Evolutionary conservation across 1,139 yeast genomes (phyloP).

Genomic region (Magnusiomyces paraingens): DNA sequence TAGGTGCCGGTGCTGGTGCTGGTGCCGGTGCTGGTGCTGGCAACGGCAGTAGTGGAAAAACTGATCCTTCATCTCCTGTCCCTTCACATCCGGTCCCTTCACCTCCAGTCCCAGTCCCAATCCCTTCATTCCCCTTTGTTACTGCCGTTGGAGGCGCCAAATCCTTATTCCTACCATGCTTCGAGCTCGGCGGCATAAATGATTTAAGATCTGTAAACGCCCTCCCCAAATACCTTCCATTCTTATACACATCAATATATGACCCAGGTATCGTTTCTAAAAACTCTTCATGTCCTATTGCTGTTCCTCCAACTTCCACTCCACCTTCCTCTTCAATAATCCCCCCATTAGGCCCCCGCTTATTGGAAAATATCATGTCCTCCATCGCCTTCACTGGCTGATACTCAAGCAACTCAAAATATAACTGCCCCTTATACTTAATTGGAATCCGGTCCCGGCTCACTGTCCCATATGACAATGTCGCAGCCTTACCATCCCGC

Average conservation of each 20-base stretch:
- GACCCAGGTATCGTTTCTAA: conserved; percentile 45
- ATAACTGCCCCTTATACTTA: conserved; percentile 67
- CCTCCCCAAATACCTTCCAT: conserved; percentile 61
- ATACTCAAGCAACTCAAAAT: conserved; percentile 84
- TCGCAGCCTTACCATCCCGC: not conserved
- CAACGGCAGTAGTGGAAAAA: no score
- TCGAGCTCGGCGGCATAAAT: conserved; percentile 69
- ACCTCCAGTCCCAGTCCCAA: no score
- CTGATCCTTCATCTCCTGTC: no score
- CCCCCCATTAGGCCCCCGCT: conserved; percentile 21
- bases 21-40: no score
- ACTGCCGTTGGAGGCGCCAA: not conserved
- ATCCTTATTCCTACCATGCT: conserved; percentile 17
- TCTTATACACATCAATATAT: conserved; percentile 60
- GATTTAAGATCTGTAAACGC: conserved; percentile 66
- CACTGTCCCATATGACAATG: conserved; percentile 32
- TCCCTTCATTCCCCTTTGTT: no score
- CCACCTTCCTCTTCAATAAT: conserved; percentile 24
- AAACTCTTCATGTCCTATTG: not conserved
- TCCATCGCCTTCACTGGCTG: conserved; percentile 71
- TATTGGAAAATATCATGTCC: conserved; percentile 12
- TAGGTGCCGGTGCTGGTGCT: no score
- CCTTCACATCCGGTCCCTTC: no score
- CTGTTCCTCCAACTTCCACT: conserved; percentile 13
- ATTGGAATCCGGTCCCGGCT: conserved; percentile 85